A percentile compares a stretch with the other conserved stretches of the same genome.
Evolutionary conservation across 73 alveolate species (phyloP).

Genomic region (Symbiodinium pilosum): DNA sequence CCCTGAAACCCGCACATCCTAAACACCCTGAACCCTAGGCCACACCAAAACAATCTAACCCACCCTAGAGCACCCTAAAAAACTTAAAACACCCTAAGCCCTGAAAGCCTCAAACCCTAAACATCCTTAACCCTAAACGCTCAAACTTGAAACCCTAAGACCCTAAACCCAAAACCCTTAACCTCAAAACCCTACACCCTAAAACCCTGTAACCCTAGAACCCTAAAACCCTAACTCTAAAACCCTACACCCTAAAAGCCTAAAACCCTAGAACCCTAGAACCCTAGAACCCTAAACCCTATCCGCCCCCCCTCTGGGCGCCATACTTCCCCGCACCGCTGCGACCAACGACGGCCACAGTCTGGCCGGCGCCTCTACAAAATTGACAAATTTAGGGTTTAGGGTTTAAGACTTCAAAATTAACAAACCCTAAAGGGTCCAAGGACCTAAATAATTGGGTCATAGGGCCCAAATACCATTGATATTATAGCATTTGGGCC

Average conservation of each 20-base stretch:
- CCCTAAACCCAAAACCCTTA: not conserved
- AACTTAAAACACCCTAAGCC: not conserved
- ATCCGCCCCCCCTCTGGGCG: not conserved
- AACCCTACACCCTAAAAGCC: not conserved
- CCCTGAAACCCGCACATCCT: too few relatives aligned
- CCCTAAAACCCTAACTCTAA: too few relatives aligned
- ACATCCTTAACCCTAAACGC: too few relatives aligned
- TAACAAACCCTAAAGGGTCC: not conserved
- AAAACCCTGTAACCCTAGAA: too few relatives aligned
- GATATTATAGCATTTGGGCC: too few relatives aligned
- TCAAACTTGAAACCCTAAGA: too few relatives aligned
- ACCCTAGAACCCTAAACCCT: not conserved
- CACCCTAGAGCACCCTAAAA: too few relatives aligned
- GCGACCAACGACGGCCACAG: conserved; percentile 65
- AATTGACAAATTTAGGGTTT: not conserved
- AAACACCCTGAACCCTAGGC: too few relatives aligned
- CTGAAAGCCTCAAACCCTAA: not conserved
- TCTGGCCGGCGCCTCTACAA: conserved; percentile 54
- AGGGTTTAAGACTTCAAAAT: not conserved
- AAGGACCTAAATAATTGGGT: too few relatives aligned
- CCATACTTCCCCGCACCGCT: conserved; percentile 60
- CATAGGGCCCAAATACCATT: too few relatives aligned
- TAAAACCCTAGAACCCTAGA: not conserved
- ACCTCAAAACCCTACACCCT: not conserved
- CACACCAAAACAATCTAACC: too few relatives aligned